These are phyloP conservation scores for Penicillium coffeae DNA, from an alignment of 495 filamentous ascomycete genomes.

Conservation along the genomic window DNA sequence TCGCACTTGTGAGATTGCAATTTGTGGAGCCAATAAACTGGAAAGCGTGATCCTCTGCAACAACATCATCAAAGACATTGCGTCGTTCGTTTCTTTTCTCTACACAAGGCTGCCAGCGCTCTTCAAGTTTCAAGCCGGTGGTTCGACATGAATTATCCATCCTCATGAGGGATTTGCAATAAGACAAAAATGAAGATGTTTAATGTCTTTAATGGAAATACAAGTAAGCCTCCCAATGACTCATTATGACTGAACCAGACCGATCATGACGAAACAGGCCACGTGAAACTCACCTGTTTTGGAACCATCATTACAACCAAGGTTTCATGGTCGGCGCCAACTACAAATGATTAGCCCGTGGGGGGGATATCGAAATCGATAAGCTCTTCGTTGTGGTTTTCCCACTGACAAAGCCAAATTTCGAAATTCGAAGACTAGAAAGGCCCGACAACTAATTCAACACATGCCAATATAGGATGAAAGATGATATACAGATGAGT, in stretches of 20 bases:
- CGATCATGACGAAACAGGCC: background rate
- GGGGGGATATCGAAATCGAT: too few species aligned
- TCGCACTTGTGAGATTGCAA: background rate
- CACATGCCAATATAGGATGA: background rate
- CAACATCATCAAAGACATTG: background rate
- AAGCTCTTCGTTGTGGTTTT: too few species aligned
- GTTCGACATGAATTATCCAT: background rate
- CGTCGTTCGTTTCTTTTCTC: background rate
- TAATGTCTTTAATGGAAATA: background rate
- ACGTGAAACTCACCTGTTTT: background rate
- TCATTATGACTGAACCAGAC: background rate
- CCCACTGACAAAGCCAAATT: background rate
- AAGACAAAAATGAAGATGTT: background rate
- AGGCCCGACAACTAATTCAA: background rate
- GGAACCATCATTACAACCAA: background rate
- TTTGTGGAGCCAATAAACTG: constrained; percentile 1
- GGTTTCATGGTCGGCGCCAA: background rate
- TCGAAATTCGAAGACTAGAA: background rate
- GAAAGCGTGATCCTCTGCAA: background rate
- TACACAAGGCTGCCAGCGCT: background rate
- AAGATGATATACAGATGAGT: background rate
- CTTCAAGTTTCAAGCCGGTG: background rate
- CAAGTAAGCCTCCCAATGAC: background rate
- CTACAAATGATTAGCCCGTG: background rate
- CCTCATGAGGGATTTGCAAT: background rate